Conservation (phyloP, 1,139 yeast species). For the Geotrichum aggregatum region DNA sequence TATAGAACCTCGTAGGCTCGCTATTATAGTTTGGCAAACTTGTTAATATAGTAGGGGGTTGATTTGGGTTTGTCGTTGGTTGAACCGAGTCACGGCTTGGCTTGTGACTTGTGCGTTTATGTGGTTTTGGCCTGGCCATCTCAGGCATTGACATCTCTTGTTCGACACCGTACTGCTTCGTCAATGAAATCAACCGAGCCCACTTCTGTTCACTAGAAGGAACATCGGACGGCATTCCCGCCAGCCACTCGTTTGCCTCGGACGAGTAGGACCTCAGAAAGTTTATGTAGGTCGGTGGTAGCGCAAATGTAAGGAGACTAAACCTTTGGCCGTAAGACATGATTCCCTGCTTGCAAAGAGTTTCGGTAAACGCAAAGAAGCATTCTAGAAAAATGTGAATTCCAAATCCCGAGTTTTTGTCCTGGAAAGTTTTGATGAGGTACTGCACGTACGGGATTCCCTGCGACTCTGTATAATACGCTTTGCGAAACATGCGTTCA, state of each 20-base stretch:
- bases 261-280: slow-evolving; percentile 4
- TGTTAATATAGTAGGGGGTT: neutral
- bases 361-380: slow-evolving; percentile 16
- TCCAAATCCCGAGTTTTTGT: slow-evolving; percentile 9
- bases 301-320: slow-evolving; percentile 11
- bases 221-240: slow-evolving; percentile 15
- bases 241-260: slow-evolving; percentile 14
- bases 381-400: slow-evolving; percentile 17
- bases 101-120: neutral
- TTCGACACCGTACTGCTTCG: slow-evolving; percentile 12
- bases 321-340: slow-evolving; percentile 17
- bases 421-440: slow-evolving; percentile 18
- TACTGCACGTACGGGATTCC: slow-evolving; percentile 15
- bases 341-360: slow-evolving; percentile 5
- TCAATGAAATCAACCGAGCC: slow-evolving; percentile 16
- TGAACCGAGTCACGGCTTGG: neutral
- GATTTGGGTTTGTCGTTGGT: too few relatives aligned
- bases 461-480: slow-evolving; percentile 13
- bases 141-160: slow-evolving; percentile 4
- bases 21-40: neutral
- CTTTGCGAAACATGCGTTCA: slow-evolving; percentile 12
- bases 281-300: slow-evolving; percentile 12
- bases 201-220: slow-evolving; percentile 12
- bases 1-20: neutral
- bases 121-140: neutral